Conservation (phyloP, 2,329 filamentous ascomycete species). For the Colletotrichum tropicale region DNA sequence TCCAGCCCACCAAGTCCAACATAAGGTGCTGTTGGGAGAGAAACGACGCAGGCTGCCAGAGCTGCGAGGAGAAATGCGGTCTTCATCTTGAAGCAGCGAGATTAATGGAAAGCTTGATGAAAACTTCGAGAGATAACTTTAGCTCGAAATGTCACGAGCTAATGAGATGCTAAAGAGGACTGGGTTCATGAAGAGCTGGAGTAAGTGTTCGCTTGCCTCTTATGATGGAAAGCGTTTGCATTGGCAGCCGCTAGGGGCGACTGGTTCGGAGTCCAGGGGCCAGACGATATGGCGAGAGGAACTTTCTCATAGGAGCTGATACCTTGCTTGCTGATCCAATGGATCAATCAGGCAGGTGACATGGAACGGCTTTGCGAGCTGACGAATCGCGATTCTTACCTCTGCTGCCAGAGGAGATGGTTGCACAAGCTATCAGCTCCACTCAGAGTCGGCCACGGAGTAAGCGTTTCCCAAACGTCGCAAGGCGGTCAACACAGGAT, state of each 20-base stretch:
- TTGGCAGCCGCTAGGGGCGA: neutral
- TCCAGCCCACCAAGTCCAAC: neutral
- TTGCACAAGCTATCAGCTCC: neutral
- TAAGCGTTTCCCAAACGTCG: neutral
- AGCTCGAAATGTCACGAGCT: neutral
- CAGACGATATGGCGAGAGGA: neutral
- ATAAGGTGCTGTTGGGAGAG: neutral
- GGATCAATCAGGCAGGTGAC: constrained; percentile 12
- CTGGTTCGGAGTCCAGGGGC: neutral
- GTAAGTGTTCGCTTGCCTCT: neutral
- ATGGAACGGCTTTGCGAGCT: neutral
- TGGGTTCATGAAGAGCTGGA: neutral
- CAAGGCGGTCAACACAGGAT: neutral
- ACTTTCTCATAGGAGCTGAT: neutral
- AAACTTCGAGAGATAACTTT: neutral
- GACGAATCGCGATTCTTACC: neutral
- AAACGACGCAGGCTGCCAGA: neutral
- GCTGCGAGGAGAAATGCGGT: neutral
- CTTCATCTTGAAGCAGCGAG: neutral
- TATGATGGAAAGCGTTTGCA: neutral
- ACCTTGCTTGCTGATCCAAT: neutral
- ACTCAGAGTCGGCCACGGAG: neutral
- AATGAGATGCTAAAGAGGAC: neutral
- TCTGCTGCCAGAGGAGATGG: neutral
- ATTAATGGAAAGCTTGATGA: neutral